A percentile compares a stretch with the other conserved stretches of the same genome.
phyloP scores from a whole-genome alignment of 306 rosid species.

The Dalbergia cultrata region DNA sequence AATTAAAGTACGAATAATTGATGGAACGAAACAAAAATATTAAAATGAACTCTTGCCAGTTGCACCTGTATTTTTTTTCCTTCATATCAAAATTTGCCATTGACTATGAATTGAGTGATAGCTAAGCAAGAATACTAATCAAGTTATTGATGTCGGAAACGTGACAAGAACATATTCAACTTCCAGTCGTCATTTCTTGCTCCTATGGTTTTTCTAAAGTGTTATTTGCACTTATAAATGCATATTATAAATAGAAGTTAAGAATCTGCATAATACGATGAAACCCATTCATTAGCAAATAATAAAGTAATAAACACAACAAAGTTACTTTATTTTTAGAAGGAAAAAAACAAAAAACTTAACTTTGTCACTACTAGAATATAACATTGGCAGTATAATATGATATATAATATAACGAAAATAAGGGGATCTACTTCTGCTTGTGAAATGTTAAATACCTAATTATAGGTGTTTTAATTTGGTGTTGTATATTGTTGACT shows the following conservation, averaged over 20 bases:
- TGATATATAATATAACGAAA: neutral
- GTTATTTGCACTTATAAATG: neutral
- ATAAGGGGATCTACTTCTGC: neutral
- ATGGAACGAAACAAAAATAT: neutral
- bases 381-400: too few relatives aligned
- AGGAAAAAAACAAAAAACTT: neutral
- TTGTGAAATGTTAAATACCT: neutral
- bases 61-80: neutral
- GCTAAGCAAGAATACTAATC: neutral
- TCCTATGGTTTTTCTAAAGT: neutral
- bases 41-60: neutral
- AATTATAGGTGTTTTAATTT: neutral
- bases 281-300: conserved; percentile 1
- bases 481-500: conserved; percentile 2
- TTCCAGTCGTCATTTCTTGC: conserved; percentile 3
- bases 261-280: conserved; percentile 41
- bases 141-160: neutral
- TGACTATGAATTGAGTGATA: neutral
- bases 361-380: neutral
- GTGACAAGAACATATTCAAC: conserved; percentile 20
- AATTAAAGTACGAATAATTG: too few relatives aligned
- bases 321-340: neutral
- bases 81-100: neutral
- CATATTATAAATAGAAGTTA: conserved; percentile 13
- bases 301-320: neutral